phyloP scores from a whole-genome alignment of 2,329 filamentous ascomycete species.

The Cladosporium sphaerospermum region DNA sequence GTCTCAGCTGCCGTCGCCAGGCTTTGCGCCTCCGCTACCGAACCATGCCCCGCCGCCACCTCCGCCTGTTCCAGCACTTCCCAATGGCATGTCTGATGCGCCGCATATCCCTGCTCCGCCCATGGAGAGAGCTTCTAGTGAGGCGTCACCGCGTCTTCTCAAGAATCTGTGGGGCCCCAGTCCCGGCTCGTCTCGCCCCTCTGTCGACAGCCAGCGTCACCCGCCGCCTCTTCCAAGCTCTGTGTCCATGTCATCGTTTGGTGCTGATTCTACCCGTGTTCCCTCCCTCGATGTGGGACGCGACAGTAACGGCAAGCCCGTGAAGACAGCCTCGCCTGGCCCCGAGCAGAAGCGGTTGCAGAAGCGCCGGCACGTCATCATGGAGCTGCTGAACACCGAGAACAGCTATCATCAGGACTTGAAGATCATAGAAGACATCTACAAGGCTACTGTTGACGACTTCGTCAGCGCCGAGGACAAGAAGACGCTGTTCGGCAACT shows the following conservation, averaged over 20 bases:
- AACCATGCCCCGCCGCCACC: conserved; percentile 43
- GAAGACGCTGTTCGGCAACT: conserved; percentile 87
- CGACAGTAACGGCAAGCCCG: conserved; percentile 18
- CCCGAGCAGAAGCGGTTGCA: conserved; percentile 62
- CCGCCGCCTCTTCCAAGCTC: conserved; percentile 22
- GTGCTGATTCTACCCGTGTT: conserved; percentile 22
- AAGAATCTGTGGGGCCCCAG: conserved; percentile 25
- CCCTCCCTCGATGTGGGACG: conserved; percentile 22
- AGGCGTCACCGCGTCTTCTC: conserved; percentile 24
- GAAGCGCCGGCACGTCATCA: conserved; percentile 77
- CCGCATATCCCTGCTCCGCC: conserved; percentile 16
- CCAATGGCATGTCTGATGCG: conserved; percentile 22
- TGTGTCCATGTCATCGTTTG: conserved; percentile 31
- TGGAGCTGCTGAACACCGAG: conserved; percentile 90
- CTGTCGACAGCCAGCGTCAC: conserved; percentile 26
- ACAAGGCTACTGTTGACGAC: conserved; percentile 77
- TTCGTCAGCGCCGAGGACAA: conserved; percentile 77
- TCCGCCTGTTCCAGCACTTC: conserved; percentile 32
- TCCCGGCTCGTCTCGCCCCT: conserved; percentile 25
- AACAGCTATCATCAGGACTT: conserved; percentile 87
- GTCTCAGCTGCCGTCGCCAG: conserved; percentile 14
- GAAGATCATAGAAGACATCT: conserved; percentile 96
- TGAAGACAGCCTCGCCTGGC: conserved; percentile 22
- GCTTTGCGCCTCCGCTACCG: conserved; percentile 35
- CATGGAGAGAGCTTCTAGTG: conserved; percentile 24